Conservation (phyloP, 208 protist genomes). For the Giardia muris region DNA sequence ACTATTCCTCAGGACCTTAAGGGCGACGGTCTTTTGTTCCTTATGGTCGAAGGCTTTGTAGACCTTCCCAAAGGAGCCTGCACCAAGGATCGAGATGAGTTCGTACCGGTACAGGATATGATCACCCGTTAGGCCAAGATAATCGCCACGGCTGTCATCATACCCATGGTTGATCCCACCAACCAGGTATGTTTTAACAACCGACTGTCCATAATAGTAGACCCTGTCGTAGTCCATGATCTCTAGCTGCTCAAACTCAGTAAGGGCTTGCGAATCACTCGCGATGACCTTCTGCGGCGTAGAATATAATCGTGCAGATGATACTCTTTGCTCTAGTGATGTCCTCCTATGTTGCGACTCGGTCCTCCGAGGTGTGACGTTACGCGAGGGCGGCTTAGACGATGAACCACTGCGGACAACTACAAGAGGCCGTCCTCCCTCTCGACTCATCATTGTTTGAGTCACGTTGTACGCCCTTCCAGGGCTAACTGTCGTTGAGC, state of each 20-base stretch:
- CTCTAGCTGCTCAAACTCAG: constrained; percentile 57
- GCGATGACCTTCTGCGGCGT: no score
- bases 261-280: no score
- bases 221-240: constrained; percentile 54
- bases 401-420: no score
- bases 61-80: constrained; percentile 74
- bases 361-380: no score
- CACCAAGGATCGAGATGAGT: constrained; percentile 55
- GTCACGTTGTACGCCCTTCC: no score
- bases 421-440: no score
- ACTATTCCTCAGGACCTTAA: constrained; percentile 50
- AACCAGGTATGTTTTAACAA: constrained; percentile 42
- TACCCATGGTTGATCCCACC: constrained; percentile 58
- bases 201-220: constrained; percentile 60
- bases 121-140: constrained; percentile 60
- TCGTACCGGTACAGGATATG: constrained; percentile 67
- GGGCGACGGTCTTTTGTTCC: constrained; percentile 19
- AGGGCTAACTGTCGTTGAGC: no score
- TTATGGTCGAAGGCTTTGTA: constrained; percentile 47
- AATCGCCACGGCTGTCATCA: constrained; percentile 70
- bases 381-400: no score
- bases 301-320: no score
- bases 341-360: no score
- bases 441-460: no score
- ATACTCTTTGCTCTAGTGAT: no score